These are phyloP conservation scores for Sphenostylis stenocarpa DNA, from an alignment of 306 rosid genomes.

Conservation along the genomic window DNA sequence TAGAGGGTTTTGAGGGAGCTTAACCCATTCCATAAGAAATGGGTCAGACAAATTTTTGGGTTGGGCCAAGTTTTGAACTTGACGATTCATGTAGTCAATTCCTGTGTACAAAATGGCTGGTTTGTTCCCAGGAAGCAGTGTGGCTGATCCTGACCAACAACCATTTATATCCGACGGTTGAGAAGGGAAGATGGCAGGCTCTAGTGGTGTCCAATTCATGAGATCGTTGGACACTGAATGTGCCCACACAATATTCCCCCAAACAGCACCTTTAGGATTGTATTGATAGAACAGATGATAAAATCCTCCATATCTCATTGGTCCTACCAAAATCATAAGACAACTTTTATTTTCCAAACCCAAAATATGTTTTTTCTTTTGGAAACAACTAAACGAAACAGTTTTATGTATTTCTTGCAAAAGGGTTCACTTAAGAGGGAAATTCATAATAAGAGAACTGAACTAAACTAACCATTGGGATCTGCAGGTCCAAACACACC, in stretches of 20 bases:
- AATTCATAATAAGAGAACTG: background rate
- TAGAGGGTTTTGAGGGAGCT: conserved; percentile 52
- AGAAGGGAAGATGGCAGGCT: conserved; percentile 66
- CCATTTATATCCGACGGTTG: conserved; percentile 67
- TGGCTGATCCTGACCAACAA: conserved; percentile 91
- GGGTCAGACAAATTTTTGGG: conserved; percentile 79
- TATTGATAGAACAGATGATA: conserved; percentile 88
- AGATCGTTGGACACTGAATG: conserved; percentile 85
- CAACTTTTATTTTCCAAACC: background rate
- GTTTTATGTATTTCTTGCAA: no score
- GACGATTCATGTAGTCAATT: conserved; percentile 46
- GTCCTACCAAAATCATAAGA: conserved; percentile 40
- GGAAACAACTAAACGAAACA: no score
- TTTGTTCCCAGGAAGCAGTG: conserved; percentile 50
- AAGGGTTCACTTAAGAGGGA: background rate
- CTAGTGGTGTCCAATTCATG: conserved; percentile 73
- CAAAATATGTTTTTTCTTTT: background rate
- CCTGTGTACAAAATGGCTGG: conserved; percentile 82
- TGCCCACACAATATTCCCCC: conserved; percentile 93
- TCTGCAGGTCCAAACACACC: conserved; percentile 43
- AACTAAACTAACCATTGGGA: conserved; percentile 87
- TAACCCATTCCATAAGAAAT: conserved; percentile 70
- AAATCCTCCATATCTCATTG: conserved; percentile 59
- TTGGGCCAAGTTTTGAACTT: conserved; percentile 76
- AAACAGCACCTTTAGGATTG: conserved; percentile 65